Evolutionary conservation across 768 basidiomycete genomes (phyloP).

Genomic region (Suillus variegatus): DNA sequence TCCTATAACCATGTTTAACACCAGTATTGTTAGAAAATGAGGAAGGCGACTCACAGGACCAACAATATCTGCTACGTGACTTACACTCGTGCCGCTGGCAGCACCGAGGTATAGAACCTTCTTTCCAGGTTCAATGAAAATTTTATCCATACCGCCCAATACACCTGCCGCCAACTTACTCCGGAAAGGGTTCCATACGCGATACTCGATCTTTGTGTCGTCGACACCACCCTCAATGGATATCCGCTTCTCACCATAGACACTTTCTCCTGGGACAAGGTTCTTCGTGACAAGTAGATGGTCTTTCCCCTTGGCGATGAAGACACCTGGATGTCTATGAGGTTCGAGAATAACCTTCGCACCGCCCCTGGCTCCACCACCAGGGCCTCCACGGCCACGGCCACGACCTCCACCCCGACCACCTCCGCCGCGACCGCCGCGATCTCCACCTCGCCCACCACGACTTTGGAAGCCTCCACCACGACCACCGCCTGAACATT

Average conservation of each 20-base stretch:
- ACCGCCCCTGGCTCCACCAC: constrained; percentile 78
- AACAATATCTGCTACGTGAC: constrained; percentile 98
- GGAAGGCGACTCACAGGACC: constrained; percentile 69
- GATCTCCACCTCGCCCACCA: constrained; percentile 39
- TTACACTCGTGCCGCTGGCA: constrained; percentile 96
- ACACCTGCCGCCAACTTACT: constrained; percentile 97
- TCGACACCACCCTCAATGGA: constrained; percentile 75
- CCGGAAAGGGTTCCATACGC: constrained; percentile 99
- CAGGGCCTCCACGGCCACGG: constrained; percentile 59
- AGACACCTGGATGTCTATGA: constrained; percentile 91
- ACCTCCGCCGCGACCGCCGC: constrained; percentile 31
- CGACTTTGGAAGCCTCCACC: constrained; percentile 35
- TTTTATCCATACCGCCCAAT: constrained; percentile 90
- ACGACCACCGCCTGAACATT: constrained; percentile 26
- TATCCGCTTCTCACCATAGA: constrained; percentile 98
- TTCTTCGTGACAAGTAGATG: constrained; percentile 97
- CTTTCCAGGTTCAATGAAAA: constrained; percentile 89
- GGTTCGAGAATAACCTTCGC: constrained; percentile 92
- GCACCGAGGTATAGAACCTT: constrained; percentile 98
- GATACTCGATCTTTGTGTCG: constrained; percentile 90
- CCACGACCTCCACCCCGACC: constrained; percentile 47
- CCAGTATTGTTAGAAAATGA: constrained; percentile 10
- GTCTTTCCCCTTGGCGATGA: constrained; percentile 98
- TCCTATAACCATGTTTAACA: constrained; percentile 52
- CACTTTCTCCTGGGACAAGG: constrained; percentile 94